Evolutionary conservation across 2,329 filamentous ascomycete species (phyloP).

Genomic region (Cordyceps cateniannulata): DNA sequence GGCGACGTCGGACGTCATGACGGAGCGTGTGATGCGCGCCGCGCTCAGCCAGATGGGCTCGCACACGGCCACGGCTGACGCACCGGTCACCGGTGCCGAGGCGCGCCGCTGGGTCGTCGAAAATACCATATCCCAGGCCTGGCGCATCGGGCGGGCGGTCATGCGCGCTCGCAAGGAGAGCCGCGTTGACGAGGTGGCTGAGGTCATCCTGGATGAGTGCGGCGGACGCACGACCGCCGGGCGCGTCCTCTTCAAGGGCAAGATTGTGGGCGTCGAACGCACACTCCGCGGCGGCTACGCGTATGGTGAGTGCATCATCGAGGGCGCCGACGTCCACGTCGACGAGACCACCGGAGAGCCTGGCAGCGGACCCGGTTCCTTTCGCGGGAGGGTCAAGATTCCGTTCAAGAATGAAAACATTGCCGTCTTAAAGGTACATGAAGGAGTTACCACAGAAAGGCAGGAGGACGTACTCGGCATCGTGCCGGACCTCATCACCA

Average conservation of each 20-base stretch:
- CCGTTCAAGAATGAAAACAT: conserved; percentile 73
- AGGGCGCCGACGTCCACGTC: conserved; percentile 37
- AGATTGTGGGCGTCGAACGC: conserved; percentile 55
- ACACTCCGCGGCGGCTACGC: conserved; percentile 50
- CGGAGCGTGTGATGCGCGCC: conserved; percentile 44
- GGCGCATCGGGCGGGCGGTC: conserved; percentile 56
- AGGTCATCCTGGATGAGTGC: conserved; percentile 52
- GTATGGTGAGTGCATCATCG: conserved; percentile 53
- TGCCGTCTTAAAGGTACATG: conserved; percentile 38
- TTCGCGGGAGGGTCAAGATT: conserved; percentile 50
- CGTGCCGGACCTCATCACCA: conserved; percentile 50
- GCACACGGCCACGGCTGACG: conserved; percentile 41
- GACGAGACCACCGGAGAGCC: conserved; percentile 18
- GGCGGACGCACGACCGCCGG: conserved; percentile 47
- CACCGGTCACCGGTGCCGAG: conserved; percentile 42
- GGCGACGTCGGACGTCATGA: conserved; percentile 37
- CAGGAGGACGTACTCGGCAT: conserved; percentile 41
- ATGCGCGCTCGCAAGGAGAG: conserved; percentile 42
- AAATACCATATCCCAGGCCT: conserved; percentile 47
- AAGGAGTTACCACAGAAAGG: conserved; percentile 28
- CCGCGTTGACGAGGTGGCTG: conserved; percentile 46
- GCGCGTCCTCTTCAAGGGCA: conserved; percentile 55
- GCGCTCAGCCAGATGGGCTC: conserved; percentile 51
- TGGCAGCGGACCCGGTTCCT: conserved; percentile 17
- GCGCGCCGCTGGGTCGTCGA: conserved; percentile 45